Conservation (phyloP, 495 filamentous ascomycete species). For the Astrocystis sublimbata region DNA sequence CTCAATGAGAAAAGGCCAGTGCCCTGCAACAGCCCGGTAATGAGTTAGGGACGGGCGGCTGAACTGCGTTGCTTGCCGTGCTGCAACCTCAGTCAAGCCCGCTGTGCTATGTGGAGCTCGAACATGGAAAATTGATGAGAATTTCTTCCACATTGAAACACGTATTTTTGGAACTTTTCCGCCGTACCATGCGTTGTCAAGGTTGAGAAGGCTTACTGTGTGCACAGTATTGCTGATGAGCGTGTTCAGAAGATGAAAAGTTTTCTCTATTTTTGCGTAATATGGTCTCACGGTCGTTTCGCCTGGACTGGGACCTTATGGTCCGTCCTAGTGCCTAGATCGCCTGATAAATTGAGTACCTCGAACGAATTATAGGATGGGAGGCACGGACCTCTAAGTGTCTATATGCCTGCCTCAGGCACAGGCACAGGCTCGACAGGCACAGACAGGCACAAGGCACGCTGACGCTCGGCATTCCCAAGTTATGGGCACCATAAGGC, state of each 20-base stretch:
- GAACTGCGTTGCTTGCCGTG: slow-evolving; percentile 15
- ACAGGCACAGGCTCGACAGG: neutral
- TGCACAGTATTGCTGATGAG: slow-evolving; percentile 2
- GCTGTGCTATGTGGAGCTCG: slow-evolving; percentile 13
- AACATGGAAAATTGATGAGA: slow-evolving; percentile 1
- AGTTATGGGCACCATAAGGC: slow-evolving; percentile 16
- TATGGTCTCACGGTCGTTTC: slow-evolving; percentile 12
- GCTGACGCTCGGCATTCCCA: slow-evolving; percentile 1
- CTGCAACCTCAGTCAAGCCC: slow-evolving; percentile 12
- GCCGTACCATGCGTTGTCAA: neutral
- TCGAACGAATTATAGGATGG: neutral
- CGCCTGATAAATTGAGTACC: slow-evolving; percentile 1
- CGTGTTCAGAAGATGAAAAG: slow-evolving; percentile 2
- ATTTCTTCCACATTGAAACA: neutral
- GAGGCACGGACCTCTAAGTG: slow-evolving; percentile 6
- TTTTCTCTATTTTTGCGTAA: neutral
- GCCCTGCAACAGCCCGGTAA: too few species aligned
- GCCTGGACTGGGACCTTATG: too few species aligned
- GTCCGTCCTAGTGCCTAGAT: slow-evolving; percentile 5
- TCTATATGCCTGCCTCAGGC: slow-evolving; percentile 10
- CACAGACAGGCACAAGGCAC: too few species aligned
- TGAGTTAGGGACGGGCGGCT: neutral
- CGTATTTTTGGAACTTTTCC: neutral
- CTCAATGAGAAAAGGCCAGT: neutral
- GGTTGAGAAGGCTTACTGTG: too few species aligned